Base-by-base conservation (phyloP, 495 filamentous ascomycete species). In the Mycothermus thermophilus region DNA sequence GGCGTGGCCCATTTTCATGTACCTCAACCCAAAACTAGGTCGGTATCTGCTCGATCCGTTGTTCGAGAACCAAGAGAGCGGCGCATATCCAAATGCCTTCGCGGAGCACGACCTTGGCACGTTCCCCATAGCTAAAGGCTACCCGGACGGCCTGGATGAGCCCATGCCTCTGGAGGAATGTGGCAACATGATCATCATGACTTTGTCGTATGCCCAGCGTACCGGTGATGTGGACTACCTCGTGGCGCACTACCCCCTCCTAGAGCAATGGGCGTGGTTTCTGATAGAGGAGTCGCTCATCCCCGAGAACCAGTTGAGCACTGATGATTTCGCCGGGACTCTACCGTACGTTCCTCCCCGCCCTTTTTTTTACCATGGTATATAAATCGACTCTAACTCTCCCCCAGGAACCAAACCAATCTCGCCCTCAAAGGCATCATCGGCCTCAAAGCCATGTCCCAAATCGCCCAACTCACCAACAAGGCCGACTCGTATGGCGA, bases 121-220 rank as follows among this genome's bases (percentile, higher is more conserved):
- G 40, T 96, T 90, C 60, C 88, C 88, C 2, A 82, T 90, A 40
- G 76, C 83, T n/a, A 86, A 79, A 10, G 88, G 88, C 3, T 88
- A 94, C 52, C 69, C 81, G 0, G 74, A 80, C 28, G 88, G 87
- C 13, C 62, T 71, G 4, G 83, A 93, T 42, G 87, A 96, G 57
- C 76, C 86, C 13, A 92, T 92, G 84, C 88, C 88, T 0, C 72
- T 96, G 15, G 88, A 96, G 50, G 88, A 95, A 52, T 94, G 86
- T 44, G 87, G 87, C 6, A 88, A 95, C 47, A 94, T 95, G 65
- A 64, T 95, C 30, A 90, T 93, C 54, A 88, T 93, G 82, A 80
- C 76, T 0, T 60, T 95, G 28, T 77, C 65, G 0, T 71, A 71
- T 36, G 61, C 55, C 1, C 63, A 71, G 47, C 54, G 52, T 5